These are phyloP conservation scores for Podosphaera fusca DNA, from an alignment of 2,329 filamentous ascomycete species.

Conservation along the genomic window DNA sequence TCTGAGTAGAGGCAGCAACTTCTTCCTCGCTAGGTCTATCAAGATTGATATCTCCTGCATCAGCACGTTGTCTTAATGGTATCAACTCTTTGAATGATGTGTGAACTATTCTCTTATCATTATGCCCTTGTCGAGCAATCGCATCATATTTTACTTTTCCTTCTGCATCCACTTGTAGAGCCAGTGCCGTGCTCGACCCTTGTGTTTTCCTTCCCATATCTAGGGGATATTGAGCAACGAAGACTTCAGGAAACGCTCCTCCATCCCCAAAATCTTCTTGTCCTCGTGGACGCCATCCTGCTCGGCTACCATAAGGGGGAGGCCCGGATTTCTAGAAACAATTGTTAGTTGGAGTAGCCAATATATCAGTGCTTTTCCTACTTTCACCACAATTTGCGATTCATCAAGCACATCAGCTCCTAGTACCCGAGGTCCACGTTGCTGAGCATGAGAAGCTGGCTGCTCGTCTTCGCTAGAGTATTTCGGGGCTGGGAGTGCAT, in stretches of 20 bases:
- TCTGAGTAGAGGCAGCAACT: conserved; percentile 62
- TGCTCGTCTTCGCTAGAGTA: conserved; percentile 83
- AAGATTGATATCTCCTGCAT: conserved; percentile 76
- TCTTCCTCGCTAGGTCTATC: conserved; percentile 67
- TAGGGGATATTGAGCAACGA: conserved; percentile 82
- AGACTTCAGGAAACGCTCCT: conserved; percentile 83
- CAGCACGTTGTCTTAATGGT: conserved; percentile 72
- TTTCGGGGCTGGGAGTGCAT: conserved; percentile 68
- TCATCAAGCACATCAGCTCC: conserved; percentile 61
- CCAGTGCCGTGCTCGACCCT: conserved; percentile 59
- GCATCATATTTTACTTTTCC: conserved; percentile 94
- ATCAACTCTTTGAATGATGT: conserved; percentile 94
- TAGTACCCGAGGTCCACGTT: conserved; percentile 63
- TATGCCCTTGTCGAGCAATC: conserved; percentile 74
- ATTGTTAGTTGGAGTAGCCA: conserved; percentile 2
- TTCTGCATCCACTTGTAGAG: conserved; percentile 74
- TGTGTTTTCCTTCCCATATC: conserved; percentile 71
- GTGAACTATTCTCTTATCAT: conserved; percentile 65
- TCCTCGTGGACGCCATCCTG: conserved; percentile 72
- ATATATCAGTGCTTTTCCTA: conserved; percentile 15
- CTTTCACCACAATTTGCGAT: conserved; percentile 61
- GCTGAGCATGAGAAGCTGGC: conserved; percentile 42
- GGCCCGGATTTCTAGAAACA: conserved; percentile 45
- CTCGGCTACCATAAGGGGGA: conserved; percentile 66
- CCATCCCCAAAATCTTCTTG: conserved; percentile 91